These are phyloP conservation scores for Phaseolus coccineus DNA, from an alignment of 331 rosid species.

Conservation along the genomic window DNA sequence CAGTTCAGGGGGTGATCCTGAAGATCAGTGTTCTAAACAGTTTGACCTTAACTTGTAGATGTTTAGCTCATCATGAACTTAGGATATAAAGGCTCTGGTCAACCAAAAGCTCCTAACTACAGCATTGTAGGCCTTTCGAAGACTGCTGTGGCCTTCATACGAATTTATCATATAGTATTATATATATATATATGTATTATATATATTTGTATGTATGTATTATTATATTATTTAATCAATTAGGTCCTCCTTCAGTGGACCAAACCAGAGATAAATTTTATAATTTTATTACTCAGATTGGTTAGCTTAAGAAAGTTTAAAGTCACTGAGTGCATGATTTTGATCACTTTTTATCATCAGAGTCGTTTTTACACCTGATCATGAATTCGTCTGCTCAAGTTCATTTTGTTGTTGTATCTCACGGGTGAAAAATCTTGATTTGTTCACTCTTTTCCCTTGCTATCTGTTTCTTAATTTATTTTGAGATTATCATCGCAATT, in stretches of 20 bases:
- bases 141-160: slow-evolving; percentile 43
- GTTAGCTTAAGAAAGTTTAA: slow-evolving; percentile 29
- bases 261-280: slow-evolving; percentile 36
- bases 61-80: slow-evolving; percentile 42
- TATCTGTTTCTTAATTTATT: too few species aligned
- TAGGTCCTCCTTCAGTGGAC: slow-evolving; percentile 42
- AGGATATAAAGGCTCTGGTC: slow-evolving; percentile 42
- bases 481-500: too few species aligned
- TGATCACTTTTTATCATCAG: background rate
- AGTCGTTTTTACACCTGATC: background rate
- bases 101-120: slow-evolving; percentile 47
- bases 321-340: slow-evolving; percentile 32
- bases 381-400: background rate
- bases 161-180: background rate
- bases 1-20: slow-evolving; percentile 48
- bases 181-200: background rate
- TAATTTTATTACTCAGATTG: slow-evolving; percentile 18
- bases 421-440: too few species aligned
- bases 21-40: slow-evolving; percentile 58
- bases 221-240: slow-evolving; percentile 17
- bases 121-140: slow-evolving; percentile 38
- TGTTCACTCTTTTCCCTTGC: too few species aligned
- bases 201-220: slow-evolving; percentile 42
- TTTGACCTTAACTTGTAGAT: slow-evolving; percentile 74
- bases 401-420: background rate